Evolutionary conservation across 352 stramenopile species (phyloP), one percentile per base, ranked within the genome.

Genomic region (Phytophthora kernoviae): DNA sequence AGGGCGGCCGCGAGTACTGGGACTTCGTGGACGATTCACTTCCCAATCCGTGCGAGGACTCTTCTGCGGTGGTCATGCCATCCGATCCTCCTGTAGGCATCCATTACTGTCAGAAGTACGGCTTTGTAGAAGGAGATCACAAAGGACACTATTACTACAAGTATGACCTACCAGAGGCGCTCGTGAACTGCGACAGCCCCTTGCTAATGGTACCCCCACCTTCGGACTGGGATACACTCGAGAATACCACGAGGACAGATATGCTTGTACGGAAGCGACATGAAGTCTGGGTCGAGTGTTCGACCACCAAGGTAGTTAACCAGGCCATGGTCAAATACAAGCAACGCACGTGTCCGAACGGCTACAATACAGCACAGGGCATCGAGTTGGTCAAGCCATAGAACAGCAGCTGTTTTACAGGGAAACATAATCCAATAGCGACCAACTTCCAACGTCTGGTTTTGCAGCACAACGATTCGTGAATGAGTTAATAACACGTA

Each of bases 41-140:
- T 27, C 22, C 65, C 7, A 84, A 84, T 47, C 77, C 75, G 18
- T 84, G 77, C 54, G 41, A 49, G 5, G 64, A 82, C 33, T 32
- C 41, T 27, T 50, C 47, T 9, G 53, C 62, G 11, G 65, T 87
- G 7, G 74, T 75, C 24, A 61, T 87, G 39, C 78, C 78, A 1
- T 26, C 26, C 7, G 60, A 75, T 18, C 68, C 78, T 39, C 77
- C 75, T 9, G 68, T 81, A 42, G 65, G 53, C 5, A 56, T 87
- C 27, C 78, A 87, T 59, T 87, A 86, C 54, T 86, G 70, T 42
- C 78, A 79, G 54, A 69, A 77, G 45, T 84, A 81, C 24, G 76
- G 77, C 44, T 79, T 77, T 32, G 60, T 79, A 15, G 57, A 78
- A 48, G 65, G 64, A 11, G 53, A 78, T 11, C 65, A 70, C 42